Percentiles rank a stretch among this genome's conserved stretches.
Evolutionary conservation across 1,284 basidiomycete genomes (phyloP).

Genomic region (Leccinum angustisporum): DNA sequence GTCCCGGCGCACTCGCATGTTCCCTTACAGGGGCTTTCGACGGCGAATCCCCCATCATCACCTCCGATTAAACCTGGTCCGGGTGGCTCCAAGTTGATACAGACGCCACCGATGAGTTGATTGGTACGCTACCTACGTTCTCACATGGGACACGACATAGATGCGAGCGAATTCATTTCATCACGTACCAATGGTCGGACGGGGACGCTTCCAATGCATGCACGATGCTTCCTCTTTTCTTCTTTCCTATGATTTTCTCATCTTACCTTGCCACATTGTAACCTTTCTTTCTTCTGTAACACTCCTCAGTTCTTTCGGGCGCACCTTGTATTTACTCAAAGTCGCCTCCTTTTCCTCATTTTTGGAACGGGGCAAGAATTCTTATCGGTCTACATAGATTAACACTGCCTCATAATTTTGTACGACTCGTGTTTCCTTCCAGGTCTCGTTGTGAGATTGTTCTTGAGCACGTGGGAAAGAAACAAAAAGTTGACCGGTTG

Average conservation of each 20-base stretch:
- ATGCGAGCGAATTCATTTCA: constrained; percentile 9
- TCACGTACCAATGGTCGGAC: constrained; percentile 18
- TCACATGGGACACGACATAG: constrained; percentile 18
- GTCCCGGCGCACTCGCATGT: constrained; percentile 22
- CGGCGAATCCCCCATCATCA: constrained; percentile 19
- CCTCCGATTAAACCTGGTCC: constrained; percentile 25
- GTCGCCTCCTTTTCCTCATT: constrained; percentile 9
- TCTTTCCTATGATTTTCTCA: not conserved
- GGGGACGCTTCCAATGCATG: constrained; percentile 20
- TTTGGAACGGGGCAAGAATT: constrained; percentile 24
- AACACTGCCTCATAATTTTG: constrained; percentile 32
- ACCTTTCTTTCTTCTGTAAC: constrained; percentile 9
- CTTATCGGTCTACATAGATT: constrained; percentile 29
- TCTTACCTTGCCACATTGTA: constrained; percentile 14
- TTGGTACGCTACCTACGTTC: not conserved
- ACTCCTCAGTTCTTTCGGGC: not conserved
- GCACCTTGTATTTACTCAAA: constrained; percentile 17
- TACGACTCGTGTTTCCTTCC: constrained; percentile 11
- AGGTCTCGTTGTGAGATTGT: constrained; percentile 2
- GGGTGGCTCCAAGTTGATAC: constrained; percentile 18
- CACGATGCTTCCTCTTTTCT: constrained; percentile 4
- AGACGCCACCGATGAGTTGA: constrained; percentile 24
- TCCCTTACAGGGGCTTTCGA: constrained; percentile 22
- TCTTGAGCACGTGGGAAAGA: constrained; percentile 21
- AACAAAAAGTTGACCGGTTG: not conserved